phyloP scores from a whole-genome alignment of 768 basidiomycete species.

The Tephrocybe rancida region DNA sequence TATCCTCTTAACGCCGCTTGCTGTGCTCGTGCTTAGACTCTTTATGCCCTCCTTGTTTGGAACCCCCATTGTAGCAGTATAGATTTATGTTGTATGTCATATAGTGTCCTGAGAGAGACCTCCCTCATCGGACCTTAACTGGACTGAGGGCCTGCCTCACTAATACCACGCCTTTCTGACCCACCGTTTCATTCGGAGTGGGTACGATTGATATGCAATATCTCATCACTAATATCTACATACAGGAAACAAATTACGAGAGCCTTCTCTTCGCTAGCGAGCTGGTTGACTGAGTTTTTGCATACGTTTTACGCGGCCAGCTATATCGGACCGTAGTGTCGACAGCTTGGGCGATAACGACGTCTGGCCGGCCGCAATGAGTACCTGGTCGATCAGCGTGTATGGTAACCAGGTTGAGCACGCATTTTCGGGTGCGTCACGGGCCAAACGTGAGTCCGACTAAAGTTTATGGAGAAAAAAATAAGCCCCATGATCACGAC shows the following conservation, averaged over 20 bases:
- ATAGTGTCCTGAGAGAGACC: slow-evolving; percentile 34
- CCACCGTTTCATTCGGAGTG: neutral
- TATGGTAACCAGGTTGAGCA: slow-evolving; percentile 82
- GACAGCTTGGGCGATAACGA: slow-evolving; percentile 50
- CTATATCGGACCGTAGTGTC: slow-evolving; percentile 60
- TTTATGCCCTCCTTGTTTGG: slow-evolving; percentile 17
- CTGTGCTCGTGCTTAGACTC: slow-evolving; percentile 13
- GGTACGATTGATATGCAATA: no score
- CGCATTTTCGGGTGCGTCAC: slow-evolving; percentile 54
- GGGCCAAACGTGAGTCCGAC: slow-evolving; percentile 56
- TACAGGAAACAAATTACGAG: no score
- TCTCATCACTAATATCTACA: no score
- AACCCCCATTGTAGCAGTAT: slow-evolving; percentile 34
- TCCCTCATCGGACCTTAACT: slow-evolving; percentile 9
- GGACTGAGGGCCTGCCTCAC: slow-evolving; percentile 1
- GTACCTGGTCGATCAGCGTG: slow-evolving; percentile 80
- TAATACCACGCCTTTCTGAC: slow-evolving; percentile 3
- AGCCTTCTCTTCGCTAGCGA: slow-evolving; percentile 12
- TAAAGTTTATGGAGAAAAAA: slow-evolving; percentile 26
- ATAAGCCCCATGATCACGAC: slow-evolving; percentile 7
- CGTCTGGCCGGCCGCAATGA: slow-evolving; percentile 60
- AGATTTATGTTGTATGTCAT: slow-evolving; percentile 29
- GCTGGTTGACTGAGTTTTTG: slow-evolving; percentile 58
- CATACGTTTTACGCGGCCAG: slow-evolving; percentile 66
- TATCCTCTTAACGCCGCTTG: slow-evolving; percentile 11